Percentiles rank a stretch among this genome's conserved stretches.
Conservation (phyloP, 805 yeast species). For the Metschnikowia continentalis region DNA sequence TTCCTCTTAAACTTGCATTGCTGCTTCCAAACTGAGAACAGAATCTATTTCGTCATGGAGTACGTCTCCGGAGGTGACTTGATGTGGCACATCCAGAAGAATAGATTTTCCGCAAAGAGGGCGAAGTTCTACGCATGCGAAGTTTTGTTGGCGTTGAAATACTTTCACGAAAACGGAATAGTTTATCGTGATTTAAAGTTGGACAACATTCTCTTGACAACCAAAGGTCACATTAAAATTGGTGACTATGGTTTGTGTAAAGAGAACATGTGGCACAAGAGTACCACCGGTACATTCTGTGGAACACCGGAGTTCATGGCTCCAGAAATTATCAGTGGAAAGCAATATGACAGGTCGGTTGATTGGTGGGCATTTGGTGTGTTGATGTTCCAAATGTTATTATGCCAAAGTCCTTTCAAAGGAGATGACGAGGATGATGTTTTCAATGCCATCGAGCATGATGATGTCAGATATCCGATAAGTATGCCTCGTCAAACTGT, state of each 20-base stretch:
- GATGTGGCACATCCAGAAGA: constrained; percentile 98
- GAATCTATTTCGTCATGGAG: constrained; percentile 98
- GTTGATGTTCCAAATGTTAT: constrained; percentile 88
- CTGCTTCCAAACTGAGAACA: constrained; percentile 96
- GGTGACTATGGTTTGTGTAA: constrained; percentile 98
- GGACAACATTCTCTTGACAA: constrained; percentile 86
- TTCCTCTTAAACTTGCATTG: constrained; percentile 86
- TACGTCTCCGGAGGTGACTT: constrained; percentile 96
- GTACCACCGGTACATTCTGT: constrained; percentile 90
- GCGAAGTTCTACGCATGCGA: constrained; percentile 98
- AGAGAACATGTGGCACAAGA: constrained; percentile 82
- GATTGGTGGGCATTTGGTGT: constrained; percentile 99
- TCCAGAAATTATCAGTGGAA: constrained; percentile 92
- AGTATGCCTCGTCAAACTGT: constrained; percentile 98
- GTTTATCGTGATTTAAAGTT: constrained; percentile 94
- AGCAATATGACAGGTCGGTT: constrained; percentile 87
- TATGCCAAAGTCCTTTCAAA: constrained; percentile 94
- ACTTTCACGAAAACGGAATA: constrained; percentile 93
- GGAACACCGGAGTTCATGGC: constrained; percentile 99
- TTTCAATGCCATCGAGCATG: constrained; percentile 91
- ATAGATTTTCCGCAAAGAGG: constrained; percentile 79
- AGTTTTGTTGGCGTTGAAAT: constrained; percentile 83
- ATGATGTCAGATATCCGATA: constrained; percentile 94
- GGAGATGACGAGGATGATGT: constrained; percentile 98
- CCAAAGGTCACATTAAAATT: constrained; percentile 90